Base-by-base conservation (phyloP, 1,139 yeast genomes). In the Candida sojae region DNA sequence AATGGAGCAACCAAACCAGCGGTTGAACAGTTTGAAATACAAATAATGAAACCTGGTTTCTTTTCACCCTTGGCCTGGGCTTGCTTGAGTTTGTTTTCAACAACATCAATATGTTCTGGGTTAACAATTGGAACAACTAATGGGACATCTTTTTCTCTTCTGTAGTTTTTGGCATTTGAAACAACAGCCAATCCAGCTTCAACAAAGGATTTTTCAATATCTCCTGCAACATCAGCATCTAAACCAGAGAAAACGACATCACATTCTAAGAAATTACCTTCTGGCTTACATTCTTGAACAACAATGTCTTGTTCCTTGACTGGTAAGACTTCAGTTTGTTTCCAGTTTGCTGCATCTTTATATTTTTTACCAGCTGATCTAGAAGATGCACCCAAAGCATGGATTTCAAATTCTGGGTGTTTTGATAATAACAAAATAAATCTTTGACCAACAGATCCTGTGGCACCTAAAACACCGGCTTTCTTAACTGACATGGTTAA, bases 391-490 rank as follows among this genome's bases (percentile, higher is more conserved):
- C 99, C 99, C 53, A 93, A 77, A 6, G 84, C 95, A 51, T 82
- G 79, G 48, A 93, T 71, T 66, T 89, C 91, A 61, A 95, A 91
- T 53, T 90, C 90, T 32, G 98, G 98, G 65, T 93, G 98, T 53
- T 88, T 73, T 2, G 92, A 82, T 55, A 93, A 78, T 48, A 93
- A 77, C 48, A 92, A 77, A 55, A 93, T 92, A 66, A 93, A 93
- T 61, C 99, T 81, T 71, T 93, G 99, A 47, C 99, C 99, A 42
- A 93, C 99, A 39, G 96, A 86, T 45, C 98, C 99, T 23, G 98
- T 92, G 58, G 98, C 98, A 47, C 99, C 99, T 56, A 93, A 77
- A 59, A 93, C 97, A 73, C 99, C 99, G 13, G 84, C 86, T 66
- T 79, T 81, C 57, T 70, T 79, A 33, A 68, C 51, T 39, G 51